Conservation (phyloP, 305 asterid genomes). For the Solanum aculeatissimum region DNA sequence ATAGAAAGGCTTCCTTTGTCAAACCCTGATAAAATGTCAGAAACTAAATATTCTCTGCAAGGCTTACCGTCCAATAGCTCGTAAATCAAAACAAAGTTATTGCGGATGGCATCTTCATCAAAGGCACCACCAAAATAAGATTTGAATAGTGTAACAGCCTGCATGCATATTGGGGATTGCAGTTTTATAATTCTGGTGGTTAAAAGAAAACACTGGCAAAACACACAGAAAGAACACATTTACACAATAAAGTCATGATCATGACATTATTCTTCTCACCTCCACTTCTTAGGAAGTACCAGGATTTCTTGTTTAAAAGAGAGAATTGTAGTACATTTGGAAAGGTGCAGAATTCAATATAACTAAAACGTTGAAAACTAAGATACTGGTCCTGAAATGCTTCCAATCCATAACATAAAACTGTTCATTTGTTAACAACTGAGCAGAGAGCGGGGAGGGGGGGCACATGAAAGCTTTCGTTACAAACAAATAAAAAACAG, state of each 20-base stretch:
- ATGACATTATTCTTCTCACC: neutral
- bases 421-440: neutral
- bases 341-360: neutral
- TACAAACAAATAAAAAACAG: neutral
- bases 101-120: slow-evolving; percentile 98
- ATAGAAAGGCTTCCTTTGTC: neutral
- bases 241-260: neutral
- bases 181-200: neutral
- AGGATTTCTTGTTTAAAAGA: neutral
- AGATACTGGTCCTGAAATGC: neutral
- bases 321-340: neutral
- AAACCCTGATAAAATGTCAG: neutral
- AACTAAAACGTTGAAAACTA: neutral
- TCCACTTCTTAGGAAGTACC: neutral
- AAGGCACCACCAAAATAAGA: slow-evolving; percentile 98
- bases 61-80: slow-evolving; percentile 92
- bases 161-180: slow-evolving; percentile 11
- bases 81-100: slow-evolving; percentile 86
- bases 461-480: neutral
- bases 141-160: slow-evolving; percentile 92
- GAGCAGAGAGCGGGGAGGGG: neutral
- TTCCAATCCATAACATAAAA: neutral
- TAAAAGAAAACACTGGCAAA: neutral
- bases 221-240: neutral
- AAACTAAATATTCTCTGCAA: neutral